Conservation (phyloP, 352 stramenopile genomes). For the Globisporangium paddicum region DNA sequence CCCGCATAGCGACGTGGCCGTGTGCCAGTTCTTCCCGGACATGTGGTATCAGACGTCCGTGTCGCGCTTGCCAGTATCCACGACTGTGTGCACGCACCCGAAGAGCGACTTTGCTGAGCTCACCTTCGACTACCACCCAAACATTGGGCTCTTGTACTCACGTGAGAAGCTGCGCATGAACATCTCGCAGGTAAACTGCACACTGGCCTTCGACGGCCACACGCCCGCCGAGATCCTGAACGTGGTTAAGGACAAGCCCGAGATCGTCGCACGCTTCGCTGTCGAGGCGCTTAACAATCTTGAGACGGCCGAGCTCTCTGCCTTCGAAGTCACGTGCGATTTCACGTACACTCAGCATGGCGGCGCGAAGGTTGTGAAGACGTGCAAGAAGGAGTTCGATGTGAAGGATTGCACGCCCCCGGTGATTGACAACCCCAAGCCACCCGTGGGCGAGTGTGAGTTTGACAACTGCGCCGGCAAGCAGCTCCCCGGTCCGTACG, state of each 20-base stretch:
- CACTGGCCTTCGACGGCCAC: slow-evolving; percentile 24
- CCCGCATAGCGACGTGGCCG: slow-evolving; percentile 31
- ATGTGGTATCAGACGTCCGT: slow-evolving; percentile 68
- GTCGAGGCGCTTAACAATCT: slow-evolving; percentile 43
- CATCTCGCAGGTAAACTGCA: slow-evolving; percentile 40
- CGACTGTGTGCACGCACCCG: slow-evolving; percentile 42
- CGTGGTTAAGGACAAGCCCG: slow-evolving; percentile 20
- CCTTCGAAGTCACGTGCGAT: slow-evolving; percentile 39
- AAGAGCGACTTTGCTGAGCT: slow-evolving; percentile 62
- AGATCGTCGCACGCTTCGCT: slow-evolving; percentile 52
- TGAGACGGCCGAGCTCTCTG: slow-evolving; percentile 30
- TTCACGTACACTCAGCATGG: slow-evolving; percentile 51
- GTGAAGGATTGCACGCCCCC: slow-evolving; percentile 59
- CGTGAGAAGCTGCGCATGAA: slow-evolving; percentile 30
- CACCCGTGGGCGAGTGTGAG: slow-evolving; percentile 31
- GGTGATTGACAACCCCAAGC: slow-evolving; percentile 28
- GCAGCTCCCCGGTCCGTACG: slow-evolving; percentile 28
- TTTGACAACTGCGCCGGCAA: slow-evolving; percentile 32
- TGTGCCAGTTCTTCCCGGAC: slow-evolving; percentile 49
- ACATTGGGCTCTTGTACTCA: slow-evolving; percentile 33
- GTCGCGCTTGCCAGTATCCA: slow-evolving; percentile 24
- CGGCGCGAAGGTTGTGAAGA: slow-evolving; percentile 17
- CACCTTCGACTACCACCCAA: slow-evolving; percentile 58
- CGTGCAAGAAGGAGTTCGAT: slow-evolving; percentile 36
- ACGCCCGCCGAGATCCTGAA: slow-evolving; percentile 30